Evolutionary conservation across 768 basidiomycete genomes (phyloP).

Genomic region (Lyophyllum shimeji): DNA sequence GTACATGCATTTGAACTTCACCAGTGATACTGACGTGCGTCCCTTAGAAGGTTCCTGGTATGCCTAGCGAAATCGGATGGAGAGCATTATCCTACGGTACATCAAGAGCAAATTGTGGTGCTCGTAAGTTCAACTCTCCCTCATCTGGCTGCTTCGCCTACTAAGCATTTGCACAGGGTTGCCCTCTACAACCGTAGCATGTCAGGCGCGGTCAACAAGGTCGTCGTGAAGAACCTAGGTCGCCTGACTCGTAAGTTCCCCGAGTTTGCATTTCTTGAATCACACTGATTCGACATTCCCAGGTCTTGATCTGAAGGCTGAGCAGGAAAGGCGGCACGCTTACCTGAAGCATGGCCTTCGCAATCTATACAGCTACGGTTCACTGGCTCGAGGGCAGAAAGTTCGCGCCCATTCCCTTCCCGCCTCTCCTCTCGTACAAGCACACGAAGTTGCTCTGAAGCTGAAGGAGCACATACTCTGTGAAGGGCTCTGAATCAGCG

Average conservation of each 20-base stretch:
- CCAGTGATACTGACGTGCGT: constrained; percentile 35
- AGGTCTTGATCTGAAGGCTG: constrained; percentile 95
- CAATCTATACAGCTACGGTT: constrained; percentile 97
- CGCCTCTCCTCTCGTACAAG: constrained; percentile 98
- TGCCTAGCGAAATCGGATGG: constrained; percentile 99
- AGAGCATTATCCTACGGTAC: constrained; percentile 98
- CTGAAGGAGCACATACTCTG: constrained; percentile 98
- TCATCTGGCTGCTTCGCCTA: background rate
- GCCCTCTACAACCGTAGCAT: constrained; percentile 97
- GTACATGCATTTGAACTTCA: constrained; percentile 32
- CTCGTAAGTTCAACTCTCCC: constrained; percentile 52
- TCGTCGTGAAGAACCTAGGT: constrained; percentile 98
- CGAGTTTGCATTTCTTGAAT: background rate
- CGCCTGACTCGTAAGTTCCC: constrained; percentile 80
- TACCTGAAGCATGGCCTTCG: constrained; percentile 99
- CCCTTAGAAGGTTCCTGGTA: constrained; percentile 99
- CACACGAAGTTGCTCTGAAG: constrained; percentile 99
- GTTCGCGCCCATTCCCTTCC: constrained; percentile 99
- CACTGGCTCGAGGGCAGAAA: constrained; percentile 99
- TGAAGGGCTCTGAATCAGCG: constrained; percentile 96
- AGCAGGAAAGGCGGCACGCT: constrained; percentile 97
- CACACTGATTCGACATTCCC: constrained; percentile 7
- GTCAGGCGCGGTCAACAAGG: constrained; percentile 98
- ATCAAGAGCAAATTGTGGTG: constrained; percentile 99
- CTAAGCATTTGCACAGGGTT: constrained; percentile 46